A percentile compares a stretch with the other conserved stretches of the same genome.
These are phyloP conservation scores for Diplodia corticola DNA, from an alignment of 2,329 filamentous ascomycete genomes.

Conservation along the genomic window DNA sequence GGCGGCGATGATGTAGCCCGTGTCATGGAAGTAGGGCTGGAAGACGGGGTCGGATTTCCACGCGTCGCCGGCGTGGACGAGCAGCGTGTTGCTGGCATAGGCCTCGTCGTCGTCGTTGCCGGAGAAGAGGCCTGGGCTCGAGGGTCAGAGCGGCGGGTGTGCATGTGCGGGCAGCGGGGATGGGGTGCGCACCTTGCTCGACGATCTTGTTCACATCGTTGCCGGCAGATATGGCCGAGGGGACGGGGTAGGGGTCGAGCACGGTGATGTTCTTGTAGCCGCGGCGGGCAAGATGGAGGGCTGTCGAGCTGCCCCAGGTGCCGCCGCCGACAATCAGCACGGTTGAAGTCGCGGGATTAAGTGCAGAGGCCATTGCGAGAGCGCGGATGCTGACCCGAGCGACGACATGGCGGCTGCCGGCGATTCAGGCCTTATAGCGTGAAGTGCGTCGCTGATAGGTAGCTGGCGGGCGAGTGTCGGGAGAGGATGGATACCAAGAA, in stretches of 20 bases:
- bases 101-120: constrained; percentile 8
- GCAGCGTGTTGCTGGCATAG: constrained; percentile 12
- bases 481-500: not conserved
- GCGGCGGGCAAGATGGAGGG: constrained; percentile 52
- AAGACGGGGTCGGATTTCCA: constrained; percentile 49
- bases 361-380: constrained; percentile 5
- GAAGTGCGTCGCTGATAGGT: not conserved
- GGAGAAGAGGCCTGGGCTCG: constrained; percentile 11
- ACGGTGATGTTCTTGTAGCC: constrained; percentile 53
- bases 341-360: constrained; percentile 13
- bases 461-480: not conserved
- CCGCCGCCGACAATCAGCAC: constrained; percentile 52
- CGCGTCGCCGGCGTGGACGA: constrained; percentile 37
- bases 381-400: no score
- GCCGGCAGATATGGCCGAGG: constrained; percentile 51
- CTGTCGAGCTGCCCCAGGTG: constrained; percentile 55
- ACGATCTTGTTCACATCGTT: constrained; percentile 55
- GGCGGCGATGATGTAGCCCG: constrained; percentile 51
- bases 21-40: constrained; percentile 48
- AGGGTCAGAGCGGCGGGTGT: not conserved
- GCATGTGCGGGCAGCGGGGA: not conserved
- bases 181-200: constrained; percentile 38
- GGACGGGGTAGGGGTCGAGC: constrained; percentile 49
- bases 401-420: not conserved
- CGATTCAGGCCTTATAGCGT: not conserved